Base-by-base conservation (phyloP, 2,329 filamentous ascomycete genomes). In the Leptographium galeiforme region DNA sequence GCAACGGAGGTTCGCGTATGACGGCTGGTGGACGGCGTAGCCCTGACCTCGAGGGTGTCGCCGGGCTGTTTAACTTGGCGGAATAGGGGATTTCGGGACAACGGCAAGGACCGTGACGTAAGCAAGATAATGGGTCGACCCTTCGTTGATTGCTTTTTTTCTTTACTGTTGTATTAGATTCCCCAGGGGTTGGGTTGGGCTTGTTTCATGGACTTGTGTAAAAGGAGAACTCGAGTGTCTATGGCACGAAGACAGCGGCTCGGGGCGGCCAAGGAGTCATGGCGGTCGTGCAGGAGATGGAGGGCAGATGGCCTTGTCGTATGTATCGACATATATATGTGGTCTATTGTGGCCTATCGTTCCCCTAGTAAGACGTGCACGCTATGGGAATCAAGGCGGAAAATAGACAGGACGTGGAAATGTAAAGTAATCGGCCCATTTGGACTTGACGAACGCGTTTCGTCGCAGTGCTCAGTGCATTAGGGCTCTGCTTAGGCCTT, bases 1-100 rank as follows among this genome's bases (percentile, higher is more conserved):
- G 51, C 48, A 44, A 53, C 19, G 36, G 54, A 36, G 46, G 55
- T 33, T 48, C 58, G 32, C 45, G 44, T 33, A 25, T 54, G 48
- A 50, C 46, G 16, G 43, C 49, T 51, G 62, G 57, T 16, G 62
- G 68, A n/a, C 58, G 64, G 49, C 62, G 63, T 51, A 75, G 70
- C 0, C 75, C 74, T 8, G 76, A 80, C 57, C 62, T 81, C 49
- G 77, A 81, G 50, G 76, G 76, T 0, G 72, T 81, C 16, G 75
- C 77, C 7, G 72, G 71, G 44, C 65, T 81, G 48, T 81, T 72
- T 50, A 63, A 68, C 32, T 8, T 45, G 34, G 47, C 48, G 18
- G 55, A 54, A 16, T 54, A 52, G 39, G 14, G 38, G 25, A 40
- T 40, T 40, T 7, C 38, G 38, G 34, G 38, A 40, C 38, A 40